Evolutionary conservation across 768 basidiomycete species (phyloP).

Genomic region (Pleurotus citrinopileatus): DNA sequence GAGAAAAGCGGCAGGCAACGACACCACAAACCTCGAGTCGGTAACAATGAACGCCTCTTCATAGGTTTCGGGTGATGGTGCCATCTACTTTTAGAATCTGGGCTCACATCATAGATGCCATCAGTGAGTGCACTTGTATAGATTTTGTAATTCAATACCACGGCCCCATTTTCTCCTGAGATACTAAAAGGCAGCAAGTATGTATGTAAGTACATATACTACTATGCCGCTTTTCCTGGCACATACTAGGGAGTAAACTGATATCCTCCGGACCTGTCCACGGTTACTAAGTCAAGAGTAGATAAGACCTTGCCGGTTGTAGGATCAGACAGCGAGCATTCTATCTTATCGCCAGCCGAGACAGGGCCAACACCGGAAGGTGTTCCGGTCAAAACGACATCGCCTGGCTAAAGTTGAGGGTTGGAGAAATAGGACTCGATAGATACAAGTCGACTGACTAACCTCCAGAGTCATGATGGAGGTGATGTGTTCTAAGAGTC

Average conservation of each 20-base stretch:
- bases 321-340: conserved; percentile 63
- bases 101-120: background rate
- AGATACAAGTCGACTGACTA: conserved; percentile 14
- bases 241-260: conserved; percentile 24
- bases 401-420: conserved; percentile 64
- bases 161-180: too few species aligned
- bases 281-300: conserved; percentile 61
- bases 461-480: conserved; percentile 98
- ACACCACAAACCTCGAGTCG: conserved; percentile 1
- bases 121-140: background rate
- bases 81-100: background rate
- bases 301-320: conserved; percentile 53
- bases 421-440: background rate
- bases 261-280: conserved; percentile 66
- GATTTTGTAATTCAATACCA: background rate
- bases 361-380: conserved; percentile 88
- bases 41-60: background rate
- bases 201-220: too few species aligned
- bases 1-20: background rate
- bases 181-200: too few species aligned
- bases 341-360: conserved; percentile 70
- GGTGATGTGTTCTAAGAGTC: conserved; percentile 86
- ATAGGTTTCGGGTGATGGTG: background rate
- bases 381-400: conserved; percentile 89
- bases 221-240: background rate